These are phyloP conservation scores for Lentinula detonsa DNA, from an alignment of 768 basidiomycete species.

Conservation along the genomic window DNA sequence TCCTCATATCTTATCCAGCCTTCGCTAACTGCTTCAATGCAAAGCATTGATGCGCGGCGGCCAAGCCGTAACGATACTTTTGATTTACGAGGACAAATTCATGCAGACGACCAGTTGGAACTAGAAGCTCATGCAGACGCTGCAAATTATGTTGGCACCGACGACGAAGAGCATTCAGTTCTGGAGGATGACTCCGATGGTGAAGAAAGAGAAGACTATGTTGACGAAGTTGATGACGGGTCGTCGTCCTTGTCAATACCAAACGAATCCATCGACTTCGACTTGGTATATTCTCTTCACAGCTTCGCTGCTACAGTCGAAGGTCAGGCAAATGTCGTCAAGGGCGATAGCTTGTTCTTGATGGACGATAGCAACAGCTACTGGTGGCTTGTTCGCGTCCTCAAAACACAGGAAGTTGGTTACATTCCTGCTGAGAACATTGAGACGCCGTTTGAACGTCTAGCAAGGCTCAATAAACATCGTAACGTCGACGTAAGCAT, in stretches of 20 bases:
- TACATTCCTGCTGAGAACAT: constrained; percentile 99
- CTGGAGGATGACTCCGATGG: constrained; percentile 85
- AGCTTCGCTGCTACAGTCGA: constrained; percentile 98
- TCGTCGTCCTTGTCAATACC: constrained; percentile 84
- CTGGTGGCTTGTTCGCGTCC: constrained; percentile 99
- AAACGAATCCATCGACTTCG: constrained; percentile 90
- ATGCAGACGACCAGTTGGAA: constrained; percentile 39
- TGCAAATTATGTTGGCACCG: constrained; percentile 27
- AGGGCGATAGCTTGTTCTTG: constrained; percentile 92
- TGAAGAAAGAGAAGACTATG: constrained; percentile 61
- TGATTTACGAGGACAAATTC: constrained; percentile 65
- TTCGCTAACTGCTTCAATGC: background rate
- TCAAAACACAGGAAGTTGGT: constrained; percentile 97
- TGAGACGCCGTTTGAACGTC: constrained; percentile 94
- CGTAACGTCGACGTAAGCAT: constrained; percentile 88
- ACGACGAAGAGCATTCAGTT: constrained; percentile 78
- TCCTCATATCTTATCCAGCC: background rate
- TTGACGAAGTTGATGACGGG: constrained; percentile 72
- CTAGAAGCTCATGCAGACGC: constrained; percentile 43
- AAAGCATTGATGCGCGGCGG: constrained; percentile 14
- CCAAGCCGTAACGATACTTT: constrained; percentile 52
- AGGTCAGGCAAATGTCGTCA: constrained; percentile 97
- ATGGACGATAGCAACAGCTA: constrained; percentile 99
- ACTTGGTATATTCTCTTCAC: constrained; percentile 88
- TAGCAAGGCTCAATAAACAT: constrained; percentile 94